A percentile compares a stretch with the other conserved stretches of the same genome.
These are phyloP conservation scores for Lentinula detonsa DNA, from an alignment of 768 basidiomycete genomes.

Conservation along the genomic window DNA sequence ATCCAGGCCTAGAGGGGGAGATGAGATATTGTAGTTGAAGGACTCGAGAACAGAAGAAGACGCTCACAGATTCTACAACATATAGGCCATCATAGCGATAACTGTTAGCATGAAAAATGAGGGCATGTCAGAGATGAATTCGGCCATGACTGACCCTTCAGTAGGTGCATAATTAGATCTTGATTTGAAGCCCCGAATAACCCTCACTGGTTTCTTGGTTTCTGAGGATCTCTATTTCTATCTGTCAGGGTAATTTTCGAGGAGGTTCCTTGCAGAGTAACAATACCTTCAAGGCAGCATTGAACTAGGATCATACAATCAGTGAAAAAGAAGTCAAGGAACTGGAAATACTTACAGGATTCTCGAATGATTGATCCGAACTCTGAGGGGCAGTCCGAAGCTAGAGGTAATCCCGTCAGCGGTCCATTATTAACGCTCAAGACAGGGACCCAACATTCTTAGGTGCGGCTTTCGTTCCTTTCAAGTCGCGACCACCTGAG, in stretches of 20 bases:
- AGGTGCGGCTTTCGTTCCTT: conserved; percentile 72
- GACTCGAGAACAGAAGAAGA: conserved; percentile 1
- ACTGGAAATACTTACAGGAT: conserved; percentile 30
- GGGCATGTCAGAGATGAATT: neutral
- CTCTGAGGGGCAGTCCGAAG: conserved; percentile 88
- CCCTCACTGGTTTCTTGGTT: conserved; percentile 77
- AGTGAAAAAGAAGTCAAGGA: neutral
- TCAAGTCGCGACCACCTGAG: conserved; percentile 78
- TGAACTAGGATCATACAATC: conserved; percentile 22
- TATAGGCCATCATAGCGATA: conserved; percentile 94
- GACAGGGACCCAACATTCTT: conserved; percentile 59
- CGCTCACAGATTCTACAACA: conserved; percentile 58
- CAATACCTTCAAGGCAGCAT: conserved; percentile 3
- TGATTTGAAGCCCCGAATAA: conserved; percentile 81
- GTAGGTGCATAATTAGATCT: conserved; percentile 68
- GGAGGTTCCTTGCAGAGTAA: neutral
- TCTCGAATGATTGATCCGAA: conserved; percentile 76
- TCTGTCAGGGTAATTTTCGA: neutral
- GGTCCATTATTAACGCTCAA: neutral
- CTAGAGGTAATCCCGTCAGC: conserved; percentile 26
- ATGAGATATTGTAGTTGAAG: neutral
- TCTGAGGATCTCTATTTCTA: conserved; percentile 60
- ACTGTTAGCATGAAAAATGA: conserved; percentile 25
- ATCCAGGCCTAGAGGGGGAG: conserved; percentile 53
- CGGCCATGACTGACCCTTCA: conserved; percentile 48